phyloP scores from a whole-genome alignment of 352 stramenopile species.

The Phytophthora podocarpi region DNA sequence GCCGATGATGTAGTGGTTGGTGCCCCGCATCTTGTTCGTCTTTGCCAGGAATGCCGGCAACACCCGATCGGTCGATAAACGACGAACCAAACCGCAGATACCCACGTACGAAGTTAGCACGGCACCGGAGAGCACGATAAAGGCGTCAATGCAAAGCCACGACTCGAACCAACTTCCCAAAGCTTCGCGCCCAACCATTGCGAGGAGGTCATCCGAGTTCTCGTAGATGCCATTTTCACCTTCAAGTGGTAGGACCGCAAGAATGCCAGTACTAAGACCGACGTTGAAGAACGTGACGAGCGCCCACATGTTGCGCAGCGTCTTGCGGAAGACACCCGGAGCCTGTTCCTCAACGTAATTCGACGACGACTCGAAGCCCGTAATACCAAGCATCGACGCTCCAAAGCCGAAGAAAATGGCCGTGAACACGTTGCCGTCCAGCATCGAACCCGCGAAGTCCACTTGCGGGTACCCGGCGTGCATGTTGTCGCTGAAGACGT shows the following conservation, averaged over 20 bases:
- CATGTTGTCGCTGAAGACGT: conserved; percentile 73
- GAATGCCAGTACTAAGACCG: conserved; percentile 61
- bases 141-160: conserved; percentile 82
- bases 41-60: conserved; percentile 56
- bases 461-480: conserved; percentile 55
- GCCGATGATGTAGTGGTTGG: conserved; percentile 80
- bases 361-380: conserved; percentile 86
- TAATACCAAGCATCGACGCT: conserved; percentile 87
- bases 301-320: conserved; percentile 79
- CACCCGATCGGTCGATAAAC: conserved; percentile 73
- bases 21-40: conserved; percentile 67
- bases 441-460: conserved; percentile 52
- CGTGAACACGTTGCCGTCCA: conserved; percentile 37
- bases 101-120: conserved; percentile 85
- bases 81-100: conserved; percentile 75
- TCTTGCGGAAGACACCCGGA: conserved; percentile 77
- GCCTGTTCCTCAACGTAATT: conserved; percentile 90
- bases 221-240: conserved; percentile 52
- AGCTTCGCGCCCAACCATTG: conserved; percentile 52
- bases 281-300: conserved; percentile 89
- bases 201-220: conserved; percentile 55
- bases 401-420: conserved; percentile 77
- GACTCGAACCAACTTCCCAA: conserved; percentile 49
- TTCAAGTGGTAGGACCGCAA: conserved; percentile 79
- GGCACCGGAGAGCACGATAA: conserved; percentile 84